phyloP scores from a whole-genome alignment of 345 rosid species.

The Camelina hispida region DNA sequence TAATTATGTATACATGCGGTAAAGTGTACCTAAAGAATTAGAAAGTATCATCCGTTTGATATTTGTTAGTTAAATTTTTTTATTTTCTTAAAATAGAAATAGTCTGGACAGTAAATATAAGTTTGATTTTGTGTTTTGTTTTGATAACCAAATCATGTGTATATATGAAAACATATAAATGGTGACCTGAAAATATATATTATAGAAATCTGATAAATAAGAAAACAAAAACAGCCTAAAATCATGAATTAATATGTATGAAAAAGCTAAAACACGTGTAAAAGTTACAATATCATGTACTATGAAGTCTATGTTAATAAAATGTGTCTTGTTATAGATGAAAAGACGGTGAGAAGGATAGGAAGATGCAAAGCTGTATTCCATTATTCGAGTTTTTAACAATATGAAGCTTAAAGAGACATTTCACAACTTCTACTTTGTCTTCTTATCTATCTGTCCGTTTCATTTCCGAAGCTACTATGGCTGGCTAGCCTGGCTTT shows the following conservation, averaged over 20 bases:
- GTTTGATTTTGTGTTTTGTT: no score
- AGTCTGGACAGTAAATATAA: no score
- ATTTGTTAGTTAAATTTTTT: not conserved
- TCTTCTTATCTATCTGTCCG: constrained; percentile 37
- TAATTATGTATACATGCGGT: not conserved
- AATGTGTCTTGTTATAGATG: constrained; percentile 36
- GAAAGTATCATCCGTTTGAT: not conserved
- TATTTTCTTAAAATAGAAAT: no score
- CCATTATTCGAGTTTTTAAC: constrained; percentile 24
- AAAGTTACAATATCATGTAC: not conserved
- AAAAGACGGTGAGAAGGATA: constrained; percentile 34
- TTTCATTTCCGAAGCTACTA: not conserved
- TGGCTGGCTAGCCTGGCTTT: not conserved
- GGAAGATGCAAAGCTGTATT: constrained; percentile 27
- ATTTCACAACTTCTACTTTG: constrained; percentile 33
- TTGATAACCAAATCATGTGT: no score
- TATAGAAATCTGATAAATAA: not conserved
- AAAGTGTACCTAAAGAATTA: not conserved
- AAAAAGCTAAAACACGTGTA: constrained; percentile 26
- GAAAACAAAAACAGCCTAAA: not conserved
- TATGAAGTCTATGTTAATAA: constrained; percentile 13
- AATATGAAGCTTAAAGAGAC: constrained; percentile 36
- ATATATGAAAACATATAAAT: not conserved
- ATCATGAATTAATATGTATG: not conserved
- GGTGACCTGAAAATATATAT: not conserved